phyloP scores from a whole-genome alignment of 1,284 basidiomycete species.

The Ustilago vetiveriae region DNA sequence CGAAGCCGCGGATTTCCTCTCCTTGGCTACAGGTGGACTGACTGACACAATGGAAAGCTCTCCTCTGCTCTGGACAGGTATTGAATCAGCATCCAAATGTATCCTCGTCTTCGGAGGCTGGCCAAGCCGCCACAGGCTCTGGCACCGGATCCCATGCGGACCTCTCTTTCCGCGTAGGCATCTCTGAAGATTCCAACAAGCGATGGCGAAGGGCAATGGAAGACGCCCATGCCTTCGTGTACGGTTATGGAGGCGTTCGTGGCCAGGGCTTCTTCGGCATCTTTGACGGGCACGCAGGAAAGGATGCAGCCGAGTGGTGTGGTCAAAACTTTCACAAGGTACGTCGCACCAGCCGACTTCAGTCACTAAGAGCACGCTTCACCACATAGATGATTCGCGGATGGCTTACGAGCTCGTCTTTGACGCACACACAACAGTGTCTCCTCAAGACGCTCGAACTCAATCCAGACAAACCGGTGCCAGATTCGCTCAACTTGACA shows the following conservation, averaged over 20 bases:
- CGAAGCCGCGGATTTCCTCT: too few species aligned
- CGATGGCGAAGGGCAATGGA: constrained; percentile 94
- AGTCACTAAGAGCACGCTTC: too few species aligned
- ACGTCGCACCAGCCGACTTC: too few species aligned
- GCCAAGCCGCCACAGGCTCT: constrained; percentile 1
- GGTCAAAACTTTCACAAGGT: constrained; percentile 94
- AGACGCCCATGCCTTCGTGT: constrained; percentile 93
- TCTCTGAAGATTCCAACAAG: constrained; percentile 84
- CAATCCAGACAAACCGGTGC: constrained; percentile 74
- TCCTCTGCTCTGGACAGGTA: constrained; percentile 7
- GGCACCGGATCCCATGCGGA: constrained; percentile 1
- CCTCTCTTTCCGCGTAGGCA: constrained; percentile 76
- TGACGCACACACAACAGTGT: constrained; percentile 48
- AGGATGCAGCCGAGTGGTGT: constrained; percentile 99
- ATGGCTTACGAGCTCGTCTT: neutral
- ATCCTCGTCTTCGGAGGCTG: constrained; percentile 3
- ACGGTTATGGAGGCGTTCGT: constrained; percentile 87
- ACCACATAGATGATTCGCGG: neutral
- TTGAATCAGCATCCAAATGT: constrained; percentile 42
- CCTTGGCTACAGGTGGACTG: too few species aligned
- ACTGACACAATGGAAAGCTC: neutral
- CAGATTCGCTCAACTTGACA: constrained; percentile 89
- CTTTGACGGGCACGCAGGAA: constrained; percentile 98
- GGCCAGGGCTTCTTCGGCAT: constrained; percentile 98
- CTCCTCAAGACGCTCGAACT: constrained; percentile 68